Base-by-base conservation (phyloP, 805 yeast genomes). In the Candida coleopterorum region DNA sequence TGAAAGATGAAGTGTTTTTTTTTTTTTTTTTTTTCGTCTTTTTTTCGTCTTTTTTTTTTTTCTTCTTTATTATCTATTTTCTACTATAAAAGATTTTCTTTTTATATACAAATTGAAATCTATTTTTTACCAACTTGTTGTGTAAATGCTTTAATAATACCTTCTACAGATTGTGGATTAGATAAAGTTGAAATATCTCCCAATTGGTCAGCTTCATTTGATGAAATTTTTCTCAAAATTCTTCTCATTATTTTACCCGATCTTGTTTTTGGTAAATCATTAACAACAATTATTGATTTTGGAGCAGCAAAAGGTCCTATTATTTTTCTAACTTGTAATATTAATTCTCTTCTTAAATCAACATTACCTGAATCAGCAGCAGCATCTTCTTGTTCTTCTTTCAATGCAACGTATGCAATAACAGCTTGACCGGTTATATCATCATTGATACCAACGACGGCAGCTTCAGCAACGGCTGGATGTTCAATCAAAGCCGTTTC, bases 301-400 rank as follows among this genome's bases (percentile, higher is more conserved):
- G 93, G 93, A 29, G 90, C 87, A 25, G 93, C 93, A 63, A 83
- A 83, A 38, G 93, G 90, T 22, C 93, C 93, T 54, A 83, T 83
- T 58, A 81, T 87, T 50, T 74, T 77, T 61, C 93, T 72, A 26
- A 83, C 90, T 20, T 82, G 80, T 49, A 82, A 54, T 30, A 82
- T 62, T 53, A 83, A 65, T 48, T 78, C 82, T 53, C 74, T 78
- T 62, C 79, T 80, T 43, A 75, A 68, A 48, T 77, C 82, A 25
- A 65, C 75, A 32, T 57, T 58, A 31, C 52, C 50, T 45, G n/a
- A n/a, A n/a, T n/a, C n/a, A n/a, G n/a, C n/a, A n/a, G n/a, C n/a
- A n/a, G n/a, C n/a, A n/a, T 50, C 62, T 30, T 56, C 52, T 29
- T 45, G 41, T 21, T 46, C 46, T 44, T 72, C 75, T 61, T 84